These are phyloP conservation scores for Aspergillus sp. DNA, from an alignment of 2,329 filamentous ascomycete species.

Conservation along the genomic window DNA sequence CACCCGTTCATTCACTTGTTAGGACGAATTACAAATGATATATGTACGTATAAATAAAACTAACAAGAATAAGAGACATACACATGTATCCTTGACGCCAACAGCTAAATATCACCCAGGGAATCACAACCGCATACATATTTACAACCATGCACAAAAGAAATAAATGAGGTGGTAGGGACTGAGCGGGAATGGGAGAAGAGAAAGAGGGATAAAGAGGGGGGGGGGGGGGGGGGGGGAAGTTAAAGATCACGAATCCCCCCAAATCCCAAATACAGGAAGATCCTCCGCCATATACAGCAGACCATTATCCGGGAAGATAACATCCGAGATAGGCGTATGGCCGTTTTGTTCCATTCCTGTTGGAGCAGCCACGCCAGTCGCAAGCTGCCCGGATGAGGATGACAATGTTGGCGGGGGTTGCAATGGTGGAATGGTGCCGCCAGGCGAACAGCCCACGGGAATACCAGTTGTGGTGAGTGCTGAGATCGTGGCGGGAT, in stretches of 20 bases:
- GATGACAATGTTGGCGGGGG: not conserved
- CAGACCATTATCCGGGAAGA: constrained; percentile 27
- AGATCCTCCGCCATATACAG: constrained; percentile 30
- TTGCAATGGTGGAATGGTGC: constrained; percentile 13
- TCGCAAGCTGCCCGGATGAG: not conserved
- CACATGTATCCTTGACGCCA: too few relatives aligned
- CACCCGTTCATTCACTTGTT: too few relatives aligned
- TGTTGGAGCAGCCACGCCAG: not conserved
- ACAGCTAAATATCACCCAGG: too few relatives aligned
- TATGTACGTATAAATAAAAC: too few relatives aligned
- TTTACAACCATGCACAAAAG: too few relatives aligned
- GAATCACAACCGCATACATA: too few relatives aligned
- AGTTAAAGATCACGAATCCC: constrained; percentile 12
- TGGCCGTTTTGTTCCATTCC: constrained; percentile 13
- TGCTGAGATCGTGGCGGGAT: constrained; percentile 24
- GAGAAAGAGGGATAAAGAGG: not conserved
- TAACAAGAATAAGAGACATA: too few relatives aligned
- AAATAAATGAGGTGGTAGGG: not conserved
- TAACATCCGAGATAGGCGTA: constrained; percentile 26
- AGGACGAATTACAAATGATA: too few relatives aligned
- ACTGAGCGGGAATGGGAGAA: not conserved
- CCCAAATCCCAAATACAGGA: constrained; percentile 27
- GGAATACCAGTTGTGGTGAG: constrained; percentile 29
- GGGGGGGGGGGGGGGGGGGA: not conserved
- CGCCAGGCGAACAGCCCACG: constrained; percentile 25